Evolutionary conservation across 2,329 filamentous ascomycete species (phyloP).

Genomic region (Tolypocladium paradoxum): DNA sequence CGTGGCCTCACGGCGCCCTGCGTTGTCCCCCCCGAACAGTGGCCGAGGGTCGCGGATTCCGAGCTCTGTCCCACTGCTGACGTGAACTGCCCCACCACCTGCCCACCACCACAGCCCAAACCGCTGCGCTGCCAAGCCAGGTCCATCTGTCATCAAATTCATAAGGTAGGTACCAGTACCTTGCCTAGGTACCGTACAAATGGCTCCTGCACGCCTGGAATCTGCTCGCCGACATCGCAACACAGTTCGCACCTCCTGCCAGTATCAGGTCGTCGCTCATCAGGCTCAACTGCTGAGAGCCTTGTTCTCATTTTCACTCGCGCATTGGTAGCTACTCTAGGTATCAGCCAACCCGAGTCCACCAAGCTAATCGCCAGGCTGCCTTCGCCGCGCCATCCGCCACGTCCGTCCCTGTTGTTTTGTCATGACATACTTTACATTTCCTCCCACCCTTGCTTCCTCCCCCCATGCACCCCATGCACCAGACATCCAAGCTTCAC

Average conservation of each 20-base stretch:
- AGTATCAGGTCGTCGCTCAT: no score
- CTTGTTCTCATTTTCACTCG: background rate
- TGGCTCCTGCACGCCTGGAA: no score
- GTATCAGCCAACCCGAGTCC: background rate
- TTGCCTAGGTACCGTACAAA: no score
- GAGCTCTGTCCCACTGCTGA: background rate
- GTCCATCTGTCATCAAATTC: background rate
- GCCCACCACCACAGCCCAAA: no score
- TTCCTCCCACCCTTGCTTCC: background rate
- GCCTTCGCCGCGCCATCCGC: background rate
- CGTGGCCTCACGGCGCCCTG: background rate
- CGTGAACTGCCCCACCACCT: background rate
- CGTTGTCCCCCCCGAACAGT: background rate
- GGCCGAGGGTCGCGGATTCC: background rate
- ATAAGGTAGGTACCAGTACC: no score
- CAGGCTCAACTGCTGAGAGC: background rate
- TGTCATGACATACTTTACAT: background rate
- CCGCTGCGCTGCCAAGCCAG: background rate
- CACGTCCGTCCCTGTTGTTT: background rate
- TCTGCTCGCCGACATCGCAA: background rate
- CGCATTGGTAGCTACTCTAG: background rate
- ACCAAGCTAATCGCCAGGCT: background rate
- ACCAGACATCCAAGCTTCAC: slow-evolving; percentile 1
- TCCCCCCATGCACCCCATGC: background rate
- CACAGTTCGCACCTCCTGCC: background rate